Base-by-base conservation (phyloP, 2,329 filamentous ascomycete species). In the Tolypocladium tundrense region DNA sequence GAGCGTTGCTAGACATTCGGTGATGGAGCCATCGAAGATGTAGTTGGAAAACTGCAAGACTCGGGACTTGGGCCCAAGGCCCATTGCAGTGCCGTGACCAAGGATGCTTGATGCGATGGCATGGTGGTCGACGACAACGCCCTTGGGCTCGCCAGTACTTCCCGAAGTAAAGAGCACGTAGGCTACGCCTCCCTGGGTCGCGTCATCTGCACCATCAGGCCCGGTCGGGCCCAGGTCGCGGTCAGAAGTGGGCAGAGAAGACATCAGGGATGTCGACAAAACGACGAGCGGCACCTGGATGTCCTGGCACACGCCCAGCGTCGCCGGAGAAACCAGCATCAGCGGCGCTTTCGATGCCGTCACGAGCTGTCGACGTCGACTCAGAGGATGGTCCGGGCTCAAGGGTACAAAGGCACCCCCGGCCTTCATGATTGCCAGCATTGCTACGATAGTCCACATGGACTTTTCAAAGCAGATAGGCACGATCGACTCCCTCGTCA, bases 11-110 rank as follows among this genome's bases (percentile, higher is more conserved):
- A 66, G 39, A n/a, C 66, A 61, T 33, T 66, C 64, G 1, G 50
- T 51, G 11, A 82, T 66, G 42, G 73, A 75, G 1, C 74, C 73
- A 58, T 83, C 79, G 53, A 81, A 82, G 1, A 75, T 77, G 61
- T 77, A 79, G 7, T 73, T 74, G 4, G 77, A 76, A 57, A 79
- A 79, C 58, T 81, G 78, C 53, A 84, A 60, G 9, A 83, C 76
- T 4, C 85, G 75, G 9, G 81, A 81, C 2, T 65, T 67, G 10
- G 65, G 67, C 42, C 71, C 74, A 57, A 82, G 80, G 1, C 74
- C 69, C 9, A 83, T 69, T 0, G 74, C 71, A 3, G 73, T 70
- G 0, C 74, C 78, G 63, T 84, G 77, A 0, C 74, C 74, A 3
- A 77, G 59, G 27, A 78, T 76, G 4, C 77, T 75, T 0, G 81